phyloP scores from a whole-genome alignment of 2,329 filamentous ascomycete genomes.

The Amauroascus verrucosus region DNA sequence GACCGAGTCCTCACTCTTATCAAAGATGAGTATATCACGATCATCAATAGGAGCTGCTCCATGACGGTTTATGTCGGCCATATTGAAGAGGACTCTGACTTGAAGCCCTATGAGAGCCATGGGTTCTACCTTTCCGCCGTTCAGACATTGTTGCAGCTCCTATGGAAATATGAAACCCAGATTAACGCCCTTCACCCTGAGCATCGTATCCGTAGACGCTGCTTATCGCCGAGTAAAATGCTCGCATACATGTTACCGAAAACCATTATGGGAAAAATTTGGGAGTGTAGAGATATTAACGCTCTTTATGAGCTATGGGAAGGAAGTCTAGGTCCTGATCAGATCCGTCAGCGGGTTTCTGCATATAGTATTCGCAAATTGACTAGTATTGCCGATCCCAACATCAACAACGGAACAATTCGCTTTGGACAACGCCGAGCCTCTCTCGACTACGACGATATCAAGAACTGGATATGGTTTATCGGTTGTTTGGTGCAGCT shows the following conservation, averaged over 20 bases:
- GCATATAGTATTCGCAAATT: constrained; percentile 11
- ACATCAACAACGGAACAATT: constrained; percentile 18
- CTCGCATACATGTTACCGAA: constrained; percentile 3
- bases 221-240: constrained; percentile 6
- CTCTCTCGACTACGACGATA: constrained; percentile 18
- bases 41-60: constrained; percentile 19
- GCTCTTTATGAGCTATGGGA: constrained; percentile 13
- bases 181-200: constrained; percentile 21
- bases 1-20: constrained; percentile 14
- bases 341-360: not conserved
- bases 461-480: constrained; percentile 23
- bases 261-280: constrained; percentile 4
- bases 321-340: not conserved
- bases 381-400: not conserved
- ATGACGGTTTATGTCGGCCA: constrained; percentile 24
- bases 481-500: constrained; percentile 16
- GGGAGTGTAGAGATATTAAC: constrained; percentile 8
- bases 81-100: not conserved
- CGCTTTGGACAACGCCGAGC: constrained; percentile 25
- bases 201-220: constrained; percentile 10
- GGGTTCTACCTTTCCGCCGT: constrained; percentile 13
- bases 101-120: constrained; percentile 12
- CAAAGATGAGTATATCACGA: constrained; percentile 14
- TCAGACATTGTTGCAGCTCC: constrained; percentile 22
- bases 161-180: constrained; percentile 19